phyloP scores from a whole-genome alignment of 108 stramenopile species.

The Seminavis robusta region DNA sequence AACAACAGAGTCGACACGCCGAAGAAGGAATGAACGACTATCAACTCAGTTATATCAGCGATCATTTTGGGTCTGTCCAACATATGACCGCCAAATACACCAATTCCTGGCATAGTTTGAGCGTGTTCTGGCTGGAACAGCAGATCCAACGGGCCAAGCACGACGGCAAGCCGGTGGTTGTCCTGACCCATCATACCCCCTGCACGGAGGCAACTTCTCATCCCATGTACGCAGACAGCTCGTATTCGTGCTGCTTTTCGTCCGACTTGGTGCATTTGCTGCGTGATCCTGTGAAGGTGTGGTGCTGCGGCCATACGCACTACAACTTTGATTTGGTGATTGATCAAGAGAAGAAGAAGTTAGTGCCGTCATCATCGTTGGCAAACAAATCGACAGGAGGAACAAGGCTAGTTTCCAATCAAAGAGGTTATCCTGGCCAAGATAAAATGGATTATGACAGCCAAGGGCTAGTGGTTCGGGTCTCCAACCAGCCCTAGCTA shows the following conservation, averaged over 20 bases:
- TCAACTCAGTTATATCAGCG: conserved; percentile 5
- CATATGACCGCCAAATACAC: too few relatives aligned
- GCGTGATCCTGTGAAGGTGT: neutral
- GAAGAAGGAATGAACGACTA: neutral
- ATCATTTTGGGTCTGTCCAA: too few relatives aligned
- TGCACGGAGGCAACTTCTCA: neutral
- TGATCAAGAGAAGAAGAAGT: too few relatives aligned
- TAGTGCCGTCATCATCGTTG: too few relatives aligned
- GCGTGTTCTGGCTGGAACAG: neutral
- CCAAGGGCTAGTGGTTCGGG: too few relatives aligned
- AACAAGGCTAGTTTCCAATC: too few relatives aligned
- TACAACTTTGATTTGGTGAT: conserved; percentile 9
- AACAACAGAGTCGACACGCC: neutral
- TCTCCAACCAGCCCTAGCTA: too few relatives aligned
- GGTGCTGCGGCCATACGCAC: conserved; percentile 13
- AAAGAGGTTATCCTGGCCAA: too few relatives aligned
- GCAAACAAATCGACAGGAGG: too few relatives aligned
- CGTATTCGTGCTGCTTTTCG: neutral
- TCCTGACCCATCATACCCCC: conserved; percentile 13
- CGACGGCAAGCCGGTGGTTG: neutral
- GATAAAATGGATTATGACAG: too few relatives aligned
- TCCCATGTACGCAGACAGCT: conserved; percentile 6
- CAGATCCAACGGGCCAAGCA: neutral
- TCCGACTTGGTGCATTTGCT: neutral
- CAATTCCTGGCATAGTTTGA: too few relatives aligned